Conservation (phyloP, 371 early-diverging fungal genomes). For the Zopfochytrium polystomum region DNA sequence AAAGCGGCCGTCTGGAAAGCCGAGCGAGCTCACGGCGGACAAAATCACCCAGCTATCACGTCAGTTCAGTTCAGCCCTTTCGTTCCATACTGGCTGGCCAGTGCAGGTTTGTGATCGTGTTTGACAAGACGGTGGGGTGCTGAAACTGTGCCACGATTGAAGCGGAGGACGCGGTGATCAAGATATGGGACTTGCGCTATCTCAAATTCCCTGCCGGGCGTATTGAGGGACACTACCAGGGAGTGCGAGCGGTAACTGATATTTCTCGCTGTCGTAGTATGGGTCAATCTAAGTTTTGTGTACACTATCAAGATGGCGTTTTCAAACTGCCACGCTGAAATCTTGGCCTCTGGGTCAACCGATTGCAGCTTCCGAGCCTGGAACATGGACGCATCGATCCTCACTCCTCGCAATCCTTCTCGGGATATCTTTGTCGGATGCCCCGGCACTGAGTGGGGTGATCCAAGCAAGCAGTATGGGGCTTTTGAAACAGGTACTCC, state of each 20-base stretch:
- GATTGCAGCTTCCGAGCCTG: slow-evolving; percentile 58
- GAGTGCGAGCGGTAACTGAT: slow-evolving; percentile 45
- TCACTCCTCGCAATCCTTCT: slow-evolving; percentile 23
- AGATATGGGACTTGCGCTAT: slow-evolving; percentile 75
- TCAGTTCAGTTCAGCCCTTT: slow-evolving; percentile 69
- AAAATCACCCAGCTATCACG: slow-evolving; percentile 41
- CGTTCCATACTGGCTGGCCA: slow-evolving; percentile 78
- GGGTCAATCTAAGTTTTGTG: neutral
- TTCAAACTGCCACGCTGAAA: slow-evolving; percentile 62
- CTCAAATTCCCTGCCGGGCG: slow-evolving; percentile 51
- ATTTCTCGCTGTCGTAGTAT: neutral
- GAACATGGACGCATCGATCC: slow-evolving; percentile 29
- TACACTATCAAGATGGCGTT: slow-evolving; percentile 45
- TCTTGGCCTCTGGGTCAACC: slow-evolving; percentile 48
- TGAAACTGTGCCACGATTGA: slow-evolving; percentile 18
- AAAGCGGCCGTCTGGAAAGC: slow-evolving; percentile 33
- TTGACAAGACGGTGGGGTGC: neutral
- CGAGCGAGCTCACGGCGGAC: slow-evolving; percentile 32
- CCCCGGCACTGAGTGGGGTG: slow-evolving; percentile 43
- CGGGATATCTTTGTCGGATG: slow-evolving; percentile 35
- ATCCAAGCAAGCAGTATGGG: neutral
- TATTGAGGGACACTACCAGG: slow-evolving; percentile 55
- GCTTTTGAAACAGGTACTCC: neutral
- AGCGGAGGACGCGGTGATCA: slow-evolving; percentile 65
- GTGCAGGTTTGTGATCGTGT: slow-evolving; percentile 44